A percentile compares a stretch with the other conserved stretches of the same genome.
Conservation (phyloP, 1,284 basidiomycete genomes). For the Moniliophthora roreri region DNA sequence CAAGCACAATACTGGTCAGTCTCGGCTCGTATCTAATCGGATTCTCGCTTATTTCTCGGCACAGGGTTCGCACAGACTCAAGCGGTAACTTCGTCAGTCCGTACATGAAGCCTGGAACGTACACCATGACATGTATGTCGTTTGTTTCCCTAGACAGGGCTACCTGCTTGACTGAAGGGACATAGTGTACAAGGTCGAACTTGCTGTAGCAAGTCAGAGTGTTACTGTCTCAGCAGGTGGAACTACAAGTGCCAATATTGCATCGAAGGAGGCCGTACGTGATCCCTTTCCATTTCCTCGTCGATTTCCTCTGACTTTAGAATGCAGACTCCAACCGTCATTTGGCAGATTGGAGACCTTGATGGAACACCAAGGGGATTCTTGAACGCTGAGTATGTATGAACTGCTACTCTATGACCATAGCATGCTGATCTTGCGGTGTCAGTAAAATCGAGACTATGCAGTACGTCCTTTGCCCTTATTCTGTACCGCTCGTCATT, state of each 20-base stretch:
- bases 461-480: constrained; percentile 28
- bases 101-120: constrained; percentile 43
- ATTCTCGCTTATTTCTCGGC: background rate
- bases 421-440: background rate
- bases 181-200: constrained; percentile 37
- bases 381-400: constrained; percentile 36
- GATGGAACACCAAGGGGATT: constrained; percentile 41
- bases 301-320: background rate
- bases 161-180: background rate
- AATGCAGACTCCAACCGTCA: constrained; percentile 26
- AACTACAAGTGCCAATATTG: constrained; percentile 31
- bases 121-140: constrained; percentile 34
- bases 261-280: constrained; percentile 29
- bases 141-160: too few relatives aligned
- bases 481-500: background rate
- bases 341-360: constrained; percentile 41
- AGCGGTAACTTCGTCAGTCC: constrained; percentile 34
- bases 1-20: constrained; percentile 38
- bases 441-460: constrained; percentile 38
- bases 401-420: background rate
- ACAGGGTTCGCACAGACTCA: constrained; percentile 29
- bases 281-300: background rate
- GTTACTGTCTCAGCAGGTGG: constrained; percentile 33
- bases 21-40: background rate
- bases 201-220: constrained; percentile 31